Evolutionary conservation across 2,329 filamentous ascomycete genomes (phyloP).

Genomic region (Xylariaceae sp.): DNA sequence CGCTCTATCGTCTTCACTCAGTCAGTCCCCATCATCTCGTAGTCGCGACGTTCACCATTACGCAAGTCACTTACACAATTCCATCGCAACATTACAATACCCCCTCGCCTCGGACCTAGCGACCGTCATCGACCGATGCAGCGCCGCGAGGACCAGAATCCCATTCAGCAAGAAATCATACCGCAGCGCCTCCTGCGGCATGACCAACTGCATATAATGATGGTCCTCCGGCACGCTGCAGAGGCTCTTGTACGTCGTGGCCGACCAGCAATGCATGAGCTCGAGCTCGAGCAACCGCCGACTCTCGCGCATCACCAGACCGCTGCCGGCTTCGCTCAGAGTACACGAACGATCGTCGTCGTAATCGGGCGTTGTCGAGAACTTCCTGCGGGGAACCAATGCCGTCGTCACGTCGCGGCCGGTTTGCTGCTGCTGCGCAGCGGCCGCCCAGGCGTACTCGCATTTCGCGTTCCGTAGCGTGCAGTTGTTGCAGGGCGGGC

Average conservation of each 20-base stretch:
- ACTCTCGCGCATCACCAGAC: slow-evolving; percentile 14
- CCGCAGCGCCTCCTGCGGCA: slow-evolving; percentile 35
- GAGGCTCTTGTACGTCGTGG: slow-evolving; percentile 38
- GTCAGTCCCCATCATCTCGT: slow-evolving; percentile 6
- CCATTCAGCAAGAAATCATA: slow-evolving; percentile 38
- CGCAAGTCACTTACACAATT: slow-evolving; percentile 26
- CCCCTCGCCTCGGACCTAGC: slow-evolving; percentile 18
- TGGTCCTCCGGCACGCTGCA: slow-evolving; percentile 36
- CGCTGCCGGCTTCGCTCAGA: slow-evolving; percentile 5
- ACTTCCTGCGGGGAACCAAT: slow-evolving; percentile 4
- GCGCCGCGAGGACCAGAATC: slow-evolving; percentile 33
- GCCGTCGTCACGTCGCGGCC: background rate
- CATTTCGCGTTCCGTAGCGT: slow-evolving; percentile 27
- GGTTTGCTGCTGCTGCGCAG: too few species aligned
- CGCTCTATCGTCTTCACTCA: slow-evolving; percentile 26
- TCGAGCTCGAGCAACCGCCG: slow-evolving; percentile 40
- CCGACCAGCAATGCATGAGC: slow-evolving; percentile 48
- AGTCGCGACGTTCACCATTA: background rate
- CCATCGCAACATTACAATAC: slow-evolving; percentile 32
- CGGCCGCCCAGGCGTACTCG: slow-evolving; percentile 22
- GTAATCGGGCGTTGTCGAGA: slow-evolving; percentile 9
- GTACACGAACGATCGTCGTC: slow-evolving; percentile 1
- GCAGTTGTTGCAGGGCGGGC: slow-evolving; percentile 30
- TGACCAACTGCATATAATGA: slow-evolving; percentile 32
- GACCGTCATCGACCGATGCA: slow-evolving; percentile 30